Evolutionary conservation across 345 rosid genomes (phyloP).

Genomic region (Aethionema arabicum): DNA sequence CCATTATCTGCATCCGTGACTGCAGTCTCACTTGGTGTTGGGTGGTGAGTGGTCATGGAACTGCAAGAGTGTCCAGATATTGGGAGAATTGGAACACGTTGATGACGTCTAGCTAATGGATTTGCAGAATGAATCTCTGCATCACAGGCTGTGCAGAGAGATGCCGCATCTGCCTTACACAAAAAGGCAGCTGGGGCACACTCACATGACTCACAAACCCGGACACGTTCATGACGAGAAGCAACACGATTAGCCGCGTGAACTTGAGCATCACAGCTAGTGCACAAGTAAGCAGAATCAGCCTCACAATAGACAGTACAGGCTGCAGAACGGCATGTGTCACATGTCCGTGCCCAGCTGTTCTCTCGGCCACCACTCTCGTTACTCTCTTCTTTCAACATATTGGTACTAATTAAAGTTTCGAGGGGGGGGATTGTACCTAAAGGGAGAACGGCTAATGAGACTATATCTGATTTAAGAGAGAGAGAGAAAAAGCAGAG

Average conservation of each 20-base stretch:
- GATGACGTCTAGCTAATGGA: conserved; percentile 88
- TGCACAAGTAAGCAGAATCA: conserved; percentile 74
- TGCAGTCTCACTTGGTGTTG: conserved; percentile 23
- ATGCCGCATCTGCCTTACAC: conserved; percentile 92
- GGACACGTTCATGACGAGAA: conserved; percentile 86
- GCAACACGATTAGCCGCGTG: conserved; percentile 78
- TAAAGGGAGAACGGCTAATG: conserved; percentile 26
- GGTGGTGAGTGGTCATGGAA: conserved; percentile 20
- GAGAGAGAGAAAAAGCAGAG: conserved; percentile 26
- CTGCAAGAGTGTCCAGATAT: conserved; percentile 42
- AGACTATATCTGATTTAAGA: conserved; percentile 22
- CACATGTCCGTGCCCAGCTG: conserved; percentile 69
- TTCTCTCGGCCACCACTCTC: conserved; percentile 35
- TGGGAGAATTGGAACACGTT: conserved; percentile 71
- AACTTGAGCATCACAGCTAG: conserved; percentile 60
- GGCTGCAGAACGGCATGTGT: conserved; percentile 68
- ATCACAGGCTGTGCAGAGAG: conserved; percentile 77
- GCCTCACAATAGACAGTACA: conserved; percentile 83
- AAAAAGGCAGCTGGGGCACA: conserved; percentile 81
- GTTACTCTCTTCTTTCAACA: conserved; percentile 63
- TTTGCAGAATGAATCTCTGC: conserved; percentile 90
- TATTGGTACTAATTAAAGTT: conserved; percentile 1
- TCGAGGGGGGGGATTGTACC: conserved; percentile 2
- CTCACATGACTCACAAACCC: conserved; percentile 81
- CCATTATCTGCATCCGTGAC: conserved; percentile 20